Evolutionary conservation across 805 yeast species (phyloP).

Genomic region (Cyberlindnera xylosilytica): DNA sequence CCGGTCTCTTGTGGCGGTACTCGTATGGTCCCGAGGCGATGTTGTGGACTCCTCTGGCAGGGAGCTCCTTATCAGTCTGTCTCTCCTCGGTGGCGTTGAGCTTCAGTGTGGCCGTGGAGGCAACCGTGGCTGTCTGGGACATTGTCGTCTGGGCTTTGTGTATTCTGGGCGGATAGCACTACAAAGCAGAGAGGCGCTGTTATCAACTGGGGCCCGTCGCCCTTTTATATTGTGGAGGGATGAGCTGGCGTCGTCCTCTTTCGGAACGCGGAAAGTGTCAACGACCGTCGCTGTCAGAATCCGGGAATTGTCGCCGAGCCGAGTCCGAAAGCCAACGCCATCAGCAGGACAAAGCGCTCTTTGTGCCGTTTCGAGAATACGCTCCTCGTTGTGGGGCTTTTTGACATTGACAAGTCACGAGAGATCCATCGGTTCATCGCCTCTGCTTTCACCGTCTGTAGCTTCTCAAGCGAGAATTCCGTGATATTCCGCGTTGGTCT

Average conservation of each 20-base stretch:
- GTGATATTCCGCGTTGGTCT: constrained; percentile 65
- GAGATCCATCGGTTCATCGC: too few species aligned
- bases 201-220: too few species aligned
- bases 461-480: constrained; percentile 65
- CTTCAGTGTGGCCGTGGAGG: constrained; percentile 4
- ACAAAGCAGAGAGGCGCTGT: not conserved
- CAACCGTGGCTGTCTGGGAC: constrained; percentile 9
- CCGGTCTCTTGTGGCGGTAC: constrained; percentile 51
- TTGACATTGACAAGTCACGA: too few species aligned
- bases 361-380: too few species aligned
- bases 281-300: not conserved
- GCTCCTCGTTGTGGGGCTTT: too few species aligned
- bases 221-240: not conserved
- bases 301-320: constrained; percentile 1
- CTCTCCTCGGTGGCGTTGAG: constrained; percentile 12
- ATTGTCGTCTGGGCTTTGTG: not conserved
- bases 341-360: not conserved
- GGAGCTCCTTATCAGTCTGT: constrained; percentile 5
- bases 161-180: too few species aligned
- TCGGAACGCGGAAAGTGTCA: not conserved
- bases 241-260: not conserved
- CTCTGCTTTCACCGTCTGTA: too few species aligned
- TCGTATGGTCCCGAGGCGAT: constrained; percentile 47
- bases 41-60: constrained; percentile 54
- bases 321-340: not conserved